Percentiles rank a stretch among this genome's conserved stretches.
Conservation (phyloP, 73 alveolate genomes). For the Tetrahymena borealis region DNA sequence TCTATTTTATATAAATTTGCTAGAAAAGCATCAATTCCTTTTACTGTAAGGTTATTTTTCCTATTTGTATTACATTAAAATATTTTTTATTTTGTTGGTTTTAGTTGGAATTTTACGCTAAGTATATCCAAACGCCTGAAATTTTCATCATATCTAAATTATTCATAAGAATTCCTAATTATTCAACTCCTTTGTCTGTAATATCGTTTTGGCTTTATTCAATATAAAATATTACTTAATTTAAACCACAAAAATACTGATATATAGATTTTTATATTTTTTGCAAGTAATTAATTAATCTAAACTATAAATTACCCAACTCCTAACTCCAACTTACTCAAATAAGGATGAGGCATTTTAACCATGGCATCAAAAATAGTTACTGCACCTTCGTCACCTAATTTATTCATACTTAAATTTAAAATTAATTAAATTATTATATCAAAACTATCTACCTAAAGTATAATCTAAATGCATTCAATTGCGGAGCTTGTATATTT, state of each 20-base stretch:
- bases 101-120: not conserved
- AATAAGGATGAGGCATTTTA: not conserved
- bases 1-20: not conserved
- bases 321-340: not conserved
- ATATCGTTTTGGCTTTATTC: not conserved
- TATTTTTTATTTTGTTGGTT: not conserved
- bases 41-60: not conserved
- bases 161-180: not conserved
- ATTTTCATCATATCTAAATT: not conserved
- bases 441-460: not conserved
- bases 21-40: not conserved
- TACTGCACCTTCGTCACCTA: not conserved
- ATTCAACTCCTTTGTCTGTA: not conserved
- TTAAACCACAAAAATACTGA: no score
- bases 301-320: not conserved
- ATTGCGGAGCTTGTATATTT: not conserved
- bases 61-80: not conserved
- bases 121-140: not conserved
- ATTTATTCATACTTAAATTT: not conserved
- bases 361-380: not conserved
- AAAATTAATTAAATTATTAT: not conserved
- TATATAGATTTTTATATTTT: not conserved
- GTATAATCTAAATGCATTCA: not conserved
- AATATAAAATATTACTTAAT: no score
- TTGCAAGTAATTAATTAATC: not conserved